phyloP scores from a whole-genome alignment of 2,329 filamentous ascomycete species.

The Penicillium sp. region DNA sequence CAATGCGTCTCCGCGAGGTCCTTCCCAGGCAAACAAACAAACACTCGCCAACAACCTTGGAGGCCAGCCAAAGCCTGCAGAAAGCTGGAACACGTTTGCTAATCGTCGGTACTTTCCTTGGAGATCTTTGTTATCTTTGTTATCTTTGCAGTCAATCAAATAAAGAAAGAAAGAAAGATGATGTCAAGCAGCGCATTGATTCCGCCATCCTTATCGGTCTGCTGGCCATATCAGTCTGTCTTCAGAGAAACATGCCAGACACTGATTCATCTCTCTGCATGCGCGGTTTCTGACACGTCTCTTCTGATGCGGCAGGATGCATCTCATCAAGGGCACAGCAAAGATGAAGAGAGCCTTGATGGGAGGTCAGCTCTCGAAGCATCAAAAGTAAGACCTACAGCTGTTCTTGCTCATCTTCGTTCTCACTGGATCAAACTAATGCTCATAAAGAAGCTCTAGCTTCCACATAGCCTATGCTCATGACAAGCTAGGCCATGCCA shows the following conservation, averaged over 20 bases:
- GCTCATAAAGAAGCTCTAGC: not conserved
- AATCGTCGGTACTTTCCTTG: not conserved
- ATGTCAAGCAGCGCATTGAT: not conserved
- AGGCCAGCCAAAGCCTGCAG: not conserved
- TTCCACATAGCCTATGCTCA: not conserved
- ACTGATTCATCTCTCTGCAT: not conserved
- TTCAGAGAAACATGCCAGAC: not conserved
- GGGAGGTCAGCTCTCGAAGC: not conserved
- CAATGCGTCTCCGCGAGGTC: not conserved
- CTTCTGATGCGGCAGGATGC: not conserved
- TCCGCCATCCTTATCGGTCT: not conserved
- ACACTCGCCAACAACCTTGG: no score
- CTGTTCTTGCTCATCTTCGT: not conserved
- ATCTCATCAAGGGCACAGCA: not conserved
- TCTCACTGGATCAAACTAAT: not conserved
- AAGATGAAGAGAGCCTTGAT: not conserved
- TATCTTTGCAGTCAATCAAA: no score
- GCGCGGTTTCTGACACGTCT: not conserved
- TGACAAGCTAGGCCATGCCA: not conserved
- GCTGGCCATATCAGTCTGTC: not conserved
- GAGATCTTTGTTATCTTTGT: not conserved
- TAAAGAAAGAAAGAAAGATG: not conserved
- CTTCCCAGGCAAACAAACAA: not conserved
- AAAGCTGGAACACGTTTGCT: not conserved
- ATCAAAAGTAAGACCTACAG: not conserved